Evolutionary conservation across 2,329 filamentous ascomycete species (phyloP), one percentile per base, ranked within the genome.

Genomic region (Colletotrichum scovillei): DNA sequence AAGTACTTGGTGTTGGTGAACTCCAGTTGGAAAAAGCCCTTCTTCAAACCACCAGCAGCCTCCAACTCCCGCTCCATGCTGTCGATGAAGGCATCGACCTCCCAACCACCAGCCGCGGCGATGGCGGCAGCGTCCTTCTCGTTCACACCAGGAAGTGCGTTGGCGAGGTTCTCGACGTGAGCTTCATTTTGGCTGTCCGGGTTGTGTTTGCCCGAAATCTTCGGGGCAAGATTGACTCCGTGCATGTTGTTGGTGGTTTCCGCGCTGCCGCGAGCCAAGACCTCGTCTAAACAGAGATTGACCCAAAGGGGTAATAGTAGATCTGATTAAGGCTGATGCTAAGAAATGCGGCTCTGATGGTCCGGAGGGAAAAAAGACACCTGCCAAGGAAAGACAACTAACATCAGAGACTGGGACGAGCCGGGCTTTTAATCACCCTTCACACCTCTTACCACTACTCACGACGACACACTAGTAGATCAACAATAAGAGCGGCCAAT

Each of bases 1-100:
- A 73, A 73, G 80, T 93, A 94, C 78, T 90, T 88, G 0, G 91
- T 90, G 79, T 93, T 87, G 63, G 85, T 86, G 82, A 93, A 91
- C 46, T 88, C 82, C 56, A 92, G 75, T 53, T 92, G 84, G 78
- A 91, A 90, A 74, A 86, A 83, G 52, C 84, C 81, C 30, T 78
- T 82, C 28, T 80, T 78, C n/a, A 73, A 16, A 16, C 71, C 71
- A 22, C 71, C 71, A 5, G 67, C 53, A 8, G 71, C 67, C 12
- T 79, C 81, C 22, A 86, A 80, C 77, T 86, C 80, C 11, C 77
- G 77, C 76, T 86, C 84, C 83, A 86, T 83, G 62, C 83, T 81
- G 28, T 76, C 76, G 42, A 86, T 84, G 63, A 86, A 78, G 16
- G 78, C 79, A 59, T 85, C 81, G 19, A 86, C 78, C 58, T 84